A percentile compares a stretch with the other conserved stretches of the same genome.
Evolutionary conservation across 768 basidiomycete genomes (phyloP).

Genomic region (Pleurotus salmoneostramineus): DNA sequence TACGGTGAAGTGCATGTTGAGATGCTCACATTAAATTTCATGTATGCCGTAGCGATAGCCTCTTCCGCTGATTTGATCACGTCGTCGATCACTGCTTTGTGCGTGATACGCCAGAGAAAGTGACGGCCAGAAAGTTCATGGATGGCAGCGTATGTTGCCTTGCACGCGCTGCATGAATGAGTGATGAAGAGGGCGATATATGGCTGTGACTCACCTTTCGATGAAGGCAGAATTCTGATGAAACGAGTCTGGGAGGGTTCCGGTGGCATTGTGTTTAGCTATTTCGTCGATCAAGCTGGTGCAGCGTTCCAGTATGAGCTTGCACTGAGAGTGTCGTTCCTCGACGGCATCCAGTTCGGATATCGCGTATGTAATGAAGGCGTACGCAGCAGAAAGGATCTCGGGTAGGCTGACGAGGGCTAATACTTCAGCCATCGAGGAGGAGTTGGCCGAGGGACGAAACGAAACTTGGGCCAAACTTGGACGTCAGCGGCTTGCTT

Average conservation of each 20-base stretch:
- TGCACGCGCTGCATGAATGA: neutral
- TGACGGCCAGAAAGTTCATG: neutral
- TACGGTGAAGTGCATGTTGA: neutral
- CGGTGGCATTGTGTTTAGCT: neutral
- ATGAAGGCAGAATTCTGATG: neutral
- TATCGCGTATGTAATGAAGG: neutral
- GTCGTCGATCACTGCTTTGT: neutral
- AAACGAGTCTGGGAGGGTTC: neutral
- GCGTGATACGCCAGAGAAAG: neutral
- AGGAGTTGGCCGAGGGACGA: neutral
- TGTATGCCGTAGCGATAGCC: neutral
- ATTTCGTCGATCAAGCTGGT: neutral
- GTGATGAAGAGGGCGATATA: neutral
- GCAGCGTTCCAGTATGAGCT: neutral
- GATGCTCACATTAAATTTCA: neutral
- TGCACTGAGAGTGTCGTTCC: neutral
- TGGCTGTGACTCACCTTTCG: neutral
- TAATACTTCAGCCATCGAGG: neutral
- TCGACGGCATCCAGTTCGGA: neutral
- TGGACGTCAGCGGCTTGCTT: neutral
- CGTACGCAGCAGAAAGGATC: neutral
- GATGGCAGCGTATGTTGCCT: neutral
- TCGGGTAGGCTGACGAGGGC: neutral
- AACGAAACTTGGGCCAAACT: neutral
- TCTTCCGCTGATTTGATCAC: neutral